Percentiles rank a stretch among this genome's conserved stretches.
Conservation (phyloP, 192 early-diverging fungal species). For the Rhizophagus clarus region DNA sequence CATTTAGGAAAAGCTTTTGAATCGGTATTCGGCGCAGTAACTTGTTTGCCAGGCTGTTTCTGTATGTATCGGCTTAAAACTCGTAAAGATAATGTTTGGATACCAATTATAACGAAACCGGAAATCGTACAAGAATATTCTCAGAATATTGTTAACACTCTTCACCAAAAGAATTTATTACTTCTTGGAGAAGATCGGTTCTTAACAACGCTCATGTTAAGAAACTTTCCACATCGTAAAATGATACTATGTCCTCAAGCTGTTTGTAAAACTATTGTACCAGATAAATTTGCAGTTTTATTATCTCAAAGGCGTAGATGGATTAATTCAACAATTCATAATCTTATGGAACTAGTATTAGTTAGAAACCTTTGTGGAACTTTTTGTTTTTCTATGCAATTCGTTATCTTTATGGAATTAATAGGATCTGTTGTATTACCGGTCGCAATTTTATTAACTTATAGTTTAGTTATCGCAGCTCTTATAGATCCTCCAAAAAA, state of each 20-base stretch:
- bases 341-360: slow-evolving; percentile 86
- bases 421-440: slow-evolving; percentile 74
- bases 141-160: slow-evolving; percentile 74
- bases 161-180: slow-evolving; percentile 55
- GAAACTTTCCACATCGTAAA: slow-evolving; percentile 83
- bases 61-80: slow-evolving; percentile 97
- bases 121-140: slow-evolving; percentile 86
- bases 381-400: slow-evolving; percentile 95
- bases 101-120: slow-evolving; percentile 85
- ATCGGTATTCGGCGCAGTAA: slow-evolving; percentile 38
- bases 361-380: slow-evolving; percentile 94
- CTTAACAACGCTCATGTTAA: slow-evolving; percentile 85
- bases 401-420: slow-evolving; percentile 75
- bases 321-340: slow-evolving; percentile 97
- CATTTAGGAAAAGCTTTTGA: slow-evolving; percentile 94
- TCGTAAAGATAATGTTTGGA: slow-evolving; percentile 68
- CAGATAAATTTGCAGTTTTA: slow-evolving; percentile 76
- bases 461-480: slow-evolving; percentile 60
- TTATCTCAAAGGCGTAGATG: slow-evolving; percentile 90
- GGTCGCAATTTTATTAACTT: slow-evolving; percentile 68
- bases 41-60: slow-evolving; percentile 94
- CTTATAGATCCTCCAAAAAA: slow-evolving; percentile 50
- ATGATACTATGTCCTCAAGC: slow-evolving; percentile 86
- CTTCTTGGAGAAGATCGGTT: slow-evolving; percentile 80
- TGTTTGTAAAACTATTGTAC: slow-evolving; percentile 84